Base-by-base conservation (phyloP, 2,329 filamentous ascomycete species). In the Coleophoma cylindrospora region DNA sequence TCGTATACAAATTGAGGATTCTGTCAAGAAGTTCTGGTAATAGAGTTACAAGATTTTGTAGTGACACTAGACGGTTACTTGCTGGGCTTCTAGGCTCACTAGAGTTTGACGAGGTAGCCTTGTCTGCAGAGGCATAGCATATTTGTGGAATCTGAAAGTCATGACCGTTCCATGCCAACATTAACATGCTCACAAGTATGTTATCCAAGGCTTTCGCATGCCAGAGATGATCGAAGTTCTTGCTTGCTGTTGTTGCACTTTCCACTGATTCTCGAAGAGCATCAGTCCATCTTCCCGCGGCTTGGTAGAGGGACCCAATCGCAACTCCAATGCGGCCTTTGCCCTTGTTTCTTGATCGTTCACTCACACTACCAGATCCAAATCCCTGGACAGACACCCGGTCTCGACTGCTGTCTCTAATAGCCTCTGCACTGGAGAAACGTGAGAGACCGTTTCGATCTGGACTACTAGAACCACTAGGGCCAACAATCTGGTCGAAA, bases 121-220 rank as follows among this genome's bases (percentile, higher is more conserved):
- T 68, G 21, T 67, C 63, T 10, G 62, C 54, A 10, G 61, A 56
- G 22, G 54, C 48, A 53, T 64, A 66, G 45, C 81, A 79, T 14
- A 85, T 68, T 10, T 72, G 66, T 2, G 82, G 82, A n/a, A 94
- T 79, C 60, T 85, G 79, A 60, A 97, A 97, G 62, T 94, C 87
- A 61, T 92, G 75, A 4, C 85, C 87, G 34, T 86, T 81, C 88
- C 91, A 96, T 32, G 84, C 87, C 54, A 95, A 82, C 60, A 97
- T 80, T 38, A 97, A 64, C 57, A 97, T 77, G 62, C 87, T 90
- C 22, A 95, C 77, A 43, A 94, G 73, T 53, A 95, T 89, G 27
- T 91, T 83, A 65, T 99, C 95, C 17, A 99, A 75, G 1, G 90
- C 91, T 69, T 97, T 97, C 15, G 89, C 94, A 70, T 96, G 90